Evolutionary conservation across 1,284 basidiomycete species (phyloP).

Genomic region (Rhodofomes roseus): DNA sequence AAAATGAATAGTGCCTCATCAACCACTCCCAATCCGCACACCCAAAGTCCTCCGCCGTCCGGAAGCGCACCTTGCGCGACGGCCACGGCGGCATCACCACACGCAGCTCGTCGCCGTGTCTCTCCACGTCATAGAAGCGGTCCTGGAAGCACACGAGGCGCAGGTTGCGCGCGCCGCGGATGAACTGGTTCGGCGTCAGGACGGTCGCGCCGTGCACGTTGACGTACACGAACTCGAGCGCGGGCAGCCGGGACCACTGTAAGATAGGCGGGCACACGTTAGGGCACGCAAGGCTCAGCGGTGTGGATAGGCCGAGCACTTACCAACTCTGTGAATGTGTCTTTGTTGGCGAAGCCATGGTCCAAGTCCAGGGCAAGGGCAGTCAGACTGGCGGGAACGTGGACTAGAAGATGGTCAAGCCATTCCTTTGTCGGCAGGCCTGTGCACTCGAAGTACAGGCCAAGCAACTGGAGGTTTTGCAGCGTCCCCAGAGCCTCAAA

Average conservation of each 20-base stretch:
- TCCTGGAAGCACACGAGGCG: neutral
- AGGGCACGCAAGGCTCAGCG: neutral
- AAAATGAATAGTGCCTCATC: neutral
- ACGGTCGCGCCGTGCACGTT: neutral
- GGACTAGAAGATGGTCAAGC: neutral
- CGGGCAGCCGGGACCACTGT: neutral
- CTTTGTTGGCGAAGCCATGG: neutral
- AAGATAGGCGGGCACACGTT: neutral
- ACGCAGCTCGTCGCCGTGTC: neutral
- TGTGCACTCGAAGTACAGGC: neutral
- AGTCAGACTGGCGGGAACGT: neutral
- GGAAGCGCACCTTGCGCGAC: neutral
- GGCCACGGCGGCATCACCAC: neutral
- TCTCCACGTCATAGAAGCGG: neutral
- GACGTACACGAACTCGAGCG: neutral
- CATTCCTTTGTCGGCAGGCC: neutral
- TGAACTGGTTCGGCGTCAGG: neutral
- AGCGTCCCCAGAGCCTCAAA: neutral
- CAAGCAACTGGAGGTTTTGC: neutral
- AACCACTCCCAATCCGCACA: constrained; percentile 9
- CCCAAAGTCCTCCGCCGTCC: constrained; percentile 6
- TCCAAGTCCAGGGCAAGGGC: neutral
- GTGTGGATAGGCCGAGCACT: neutral
- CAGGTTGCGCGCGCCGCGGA: neutral
- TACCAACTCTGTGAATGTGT: neutral